Percentiles rank a stretch among this genome's conserved stretches.
Evolutionary conservation across 129 eudicot genomes (phyloP).

Genomic region (sunflower (Helianthus annuus)): DNA sequence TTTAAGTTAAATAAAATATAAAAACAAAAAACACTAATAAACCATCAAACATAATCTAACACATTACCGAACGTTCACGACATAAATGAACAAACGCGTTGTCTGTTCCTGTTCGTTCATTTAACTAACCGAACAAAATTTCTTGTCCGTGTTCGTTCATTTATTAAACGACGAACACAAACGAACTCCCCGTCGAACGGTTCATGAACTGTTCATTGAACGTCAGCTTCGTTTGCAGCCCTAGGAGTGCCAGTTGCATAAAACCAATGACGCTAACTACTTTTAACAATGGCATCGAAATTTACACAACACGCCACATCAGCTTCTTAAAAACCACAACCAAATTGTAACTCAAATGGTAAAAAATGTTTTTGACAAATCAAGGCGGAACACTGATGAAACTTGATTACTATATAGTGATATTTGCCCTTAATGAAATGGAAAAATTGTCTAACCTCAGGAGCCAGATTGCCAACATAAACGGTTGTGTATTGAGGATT

Average conservation of each 20-base stretch:
- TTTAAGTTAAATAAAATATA: no score
- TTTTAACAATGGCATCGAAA: background rate
- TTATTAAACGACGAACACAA: no score
- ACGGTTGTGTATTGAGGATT: constrained; percentile 86
- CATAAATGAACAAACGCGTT: no score
- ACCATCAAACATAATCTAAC: no score
- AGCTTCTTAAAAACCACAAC: background rate
- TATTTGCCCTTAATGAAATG: background rate
- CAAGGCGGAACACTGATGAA: background rate
- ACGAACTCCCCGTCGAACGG: no score
- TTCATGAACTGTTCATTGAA: no score
- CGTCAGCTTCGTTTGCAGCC: no score
- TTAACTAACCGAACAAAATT: no score
- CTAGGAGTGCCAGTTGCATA: background rate
- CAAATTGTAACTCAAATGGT: background rate
- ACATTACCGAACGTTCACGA: no score
- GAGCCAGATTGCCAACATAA: constrained; percentile 86
- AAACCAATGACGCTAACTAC: background rate
- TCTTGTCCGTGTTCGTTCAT: no score
- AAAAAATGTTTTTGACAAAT: background rate
- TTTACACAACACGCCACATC: background rate
- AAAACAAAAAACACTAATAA: no score
- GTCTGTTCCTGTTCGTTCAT: no score
- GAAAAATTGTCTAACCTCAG: constrained; percentile 47
- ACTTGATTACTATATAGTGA: background rate